Conservation (phyloP, 2,329 filamentous ascomycete genomes). For the Verticillium tricorpus region DNA sequence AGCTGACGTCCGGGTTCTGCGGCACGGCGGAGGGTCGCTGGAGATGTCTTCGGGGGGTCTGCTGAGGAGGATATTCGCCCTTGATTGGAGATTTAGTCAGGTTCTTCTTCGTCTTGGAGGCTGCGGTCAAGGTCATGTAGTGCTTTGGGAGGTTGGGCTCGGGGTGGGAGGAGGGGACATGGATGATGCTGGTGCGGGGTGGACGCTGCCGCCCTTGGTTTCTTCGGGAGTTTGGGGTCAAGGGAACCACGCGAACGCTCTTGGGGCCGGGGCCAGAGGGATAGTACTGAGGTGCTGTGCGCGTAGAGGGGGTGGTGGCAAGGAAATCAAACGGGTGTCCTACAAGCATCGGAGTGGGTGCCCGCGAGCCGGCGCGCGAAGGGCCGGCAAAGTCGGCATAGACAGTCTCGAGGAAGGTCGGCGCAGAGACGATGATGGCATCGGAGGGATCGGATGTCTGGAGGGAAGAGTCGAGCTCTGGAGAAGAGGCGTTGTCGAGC, state of each 20-base stretch:
- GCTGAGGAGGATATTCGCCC: constrained; percentile 47
- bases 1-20: constrained; percentile 68
- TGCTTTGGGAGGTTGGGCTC: constrained; percentile 9
- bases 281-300: constrained; percentile 15
- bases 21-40: constrained; percentile 69
- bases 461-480: constrained; percentile 67
- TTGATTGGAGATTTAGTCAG: constrained; percentile 42
- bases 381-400: constrained; percentile 61
- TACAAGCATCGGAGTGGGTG: constrained; percentile 67
- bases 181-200: not conserved
- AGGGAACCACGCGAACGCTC: constrained; percentile 40
- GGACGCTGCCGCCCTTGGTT: not conserved
- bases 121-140: constrained; percentile 24
- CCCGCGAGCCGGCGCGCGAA: constrained; percentile 58
- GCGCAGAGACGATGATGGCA: constrained; percentile 68
- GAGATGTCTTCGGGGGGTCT: constrained; percentile 57
- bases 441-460: constrained; percentile 76
- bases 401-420: constrained; percentile 72
- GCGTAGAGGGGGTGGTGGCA: constrained; percentile 9
- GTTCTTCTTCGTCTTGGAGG: constrained; percentile 37
- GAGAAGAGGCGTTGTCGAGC: constrained; percentile 50
- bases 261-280: constrained; percentile 28
- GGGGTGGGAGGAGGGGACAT: not conserved
- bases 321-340: constrained; percentile 29
- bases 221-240: constrained; percentile 6